Percentiles rank a stretch among this genome's conserved stretches.
phyloP scores from a whole-genome alignment of 768 basidiomycete genomes.

The Lentinula aciculospora region DNA sequence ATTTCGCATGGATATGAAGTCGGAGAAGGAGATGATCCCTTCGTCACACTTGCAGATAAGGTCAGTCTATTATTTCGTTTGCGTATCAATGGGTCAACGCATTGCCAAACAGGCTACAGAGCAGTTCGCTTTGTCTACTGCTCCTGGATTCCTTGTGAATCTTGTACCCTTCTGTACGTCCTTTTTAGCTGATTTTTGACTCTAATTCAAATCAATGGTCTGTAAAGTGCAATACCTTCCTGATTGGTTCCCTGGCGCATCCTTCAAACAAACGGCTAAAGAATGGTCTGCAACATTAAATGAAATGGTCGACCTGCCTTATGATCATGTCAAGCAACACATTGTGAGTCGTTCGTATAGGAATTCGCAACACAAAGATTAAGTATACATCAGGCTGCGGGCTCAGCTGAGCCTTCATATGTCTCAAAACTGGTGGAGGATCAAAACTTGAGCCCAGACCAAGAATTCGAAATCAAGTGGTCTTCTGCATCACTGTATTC shows the following conservation, averaged over 20 bases:
- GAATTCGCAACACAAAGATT: not conserved
- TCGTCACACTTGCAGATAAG: constrained; percentile 33
- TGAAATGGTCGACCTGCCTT: constrained; percentile 42
- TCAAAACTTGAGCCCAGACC: constrained; percentile 7
- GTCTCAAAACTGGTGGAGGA: constrained; percentile 14
- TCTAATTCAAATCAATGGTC: not conserved
- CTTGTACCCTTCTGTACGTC: constrained; percentile 38
- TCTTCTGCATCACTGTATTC: constrained; percentile 26
- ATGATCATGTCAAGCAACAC: constrained; percentile 36
- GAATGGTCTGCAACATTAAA: constrained; percentile 36
- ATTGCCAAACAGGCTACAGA: not conserved
- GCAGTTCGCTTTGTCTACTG: constrained; percentile 16
- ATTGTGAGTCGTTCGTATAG: constrained; percentile 28
- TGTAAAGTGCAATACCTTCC: constrained; percentile 39
- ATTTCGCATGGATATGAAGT: constrained; percentile 40
- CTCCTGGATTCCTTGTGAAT: constrained; percentile 46
- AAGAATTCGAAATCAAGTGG: constrained; percentile 20
- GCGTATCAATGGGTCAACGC: constrained; percentile 4
- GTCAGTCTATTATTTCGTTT: constrained; percentile 20
- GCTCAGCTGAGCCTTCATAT: constrained; percentile 16
- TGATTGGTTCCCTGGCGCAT: constrained; percentile 55
- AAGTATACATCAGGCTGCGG: constrained; percentile 8
- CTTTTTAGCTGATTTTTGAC: not conserved
- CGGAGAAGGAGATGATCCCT: constrained; percentile 30
- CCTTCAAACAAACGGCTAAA: constrained; percentile 42